Percentiles rank a stretch among this genome's conserved stretches.
phyloP scores from a whole-genome alignment of 352 stramenopile species.

The Phytophthora boehmeriae region DNA sequence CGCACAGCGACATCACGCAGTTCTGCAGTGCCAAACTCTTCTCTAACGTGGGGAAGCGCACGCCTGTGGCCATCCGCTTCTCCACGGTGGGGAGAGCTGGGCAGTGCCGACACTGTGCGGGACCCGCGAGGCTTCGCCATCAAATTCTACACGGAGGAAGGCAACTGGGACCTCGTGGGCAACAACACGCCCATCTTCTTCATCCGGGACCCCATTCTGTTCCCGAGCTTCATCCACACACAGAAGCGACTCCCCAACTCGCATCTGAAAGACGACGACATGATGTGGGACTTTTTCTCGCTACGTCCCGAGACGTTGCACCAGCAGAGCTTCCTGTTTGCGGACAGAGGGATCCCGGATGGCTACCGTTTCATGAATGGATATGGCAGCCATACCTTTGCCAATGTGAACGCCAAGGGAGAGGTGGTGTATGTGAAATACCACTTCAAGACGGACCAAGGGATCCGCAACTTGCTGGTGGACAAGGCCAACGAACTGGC shows the following conservation, averaged over 20 bases:
- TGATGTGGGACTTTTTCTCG: conserved; percentile 94
- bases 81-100: conserved; percentile 87
- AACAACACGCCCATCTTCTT: conserved; percentile 96
- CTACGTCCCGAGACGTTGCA: conserved; percentile 91
- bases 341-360: conserved; percentile 88
- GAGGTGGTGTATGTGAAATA: conserved; percentile 92
- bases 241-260: conserved; percentile 92
- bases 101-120: conserved; percentile 83
- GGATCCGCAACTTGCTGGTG: conserved; percentile 87
- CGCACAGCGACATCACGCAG: conserved; percentile 52
- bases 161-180: conserved; percentile 94
- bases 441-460: conserved; percentile 93
- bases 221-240: conserved; percentile 94
- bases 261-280: conserved; percentile 86
- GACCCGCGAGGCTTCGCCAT: conserved; percentile 92
- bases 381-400: conserved; percentile 93
- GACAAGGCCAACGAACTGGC: conserved; percentile 76
- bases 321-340: conserved; percentile 90
- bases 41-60: conserved; percentile 77
- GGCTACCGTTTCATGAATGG: conserved; percentile 92
- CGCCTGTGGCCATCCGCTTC: conserved; percentile 85
- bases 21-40: conserved; percentile 87
- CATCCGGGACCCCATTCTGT: conserved; percentile 92
- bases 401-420: conserved; percentile 83
- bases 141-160: conserved; percentile 95